Base-by-base conservation (phyloP, 2,329 filamentous ascomycete genomes). In the Cordyceps cateniannulata region DNA sequence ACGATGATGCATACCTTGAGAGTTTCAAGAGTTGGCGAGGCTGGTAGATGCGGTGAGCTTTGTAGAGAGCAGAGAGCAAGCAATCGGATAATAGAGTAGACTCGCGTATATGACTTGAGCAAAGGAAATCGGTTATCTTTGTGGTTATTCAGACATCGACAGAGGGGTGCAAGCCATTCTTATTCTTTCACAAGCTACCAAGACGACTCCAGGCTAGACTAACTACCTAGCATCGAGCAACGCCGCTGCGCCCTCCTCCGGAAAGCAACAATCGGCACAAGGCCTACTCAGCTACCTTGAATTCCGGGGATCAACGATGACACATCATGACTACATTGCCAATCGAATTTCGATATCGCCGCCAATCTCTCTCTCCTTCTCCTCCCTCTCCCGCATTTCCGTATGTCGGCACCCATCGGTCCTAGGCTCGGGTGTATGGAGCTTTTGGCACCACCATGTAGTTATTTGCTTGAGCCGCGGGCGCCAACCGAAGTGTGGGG, bases 251-350 rank as follows among this genome's bases (percentile, higher is more conserved):
- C 53, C 53, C 53, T 24, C 53, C 42, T 57, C 44, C 44, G 29
- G 32, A 57, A 40, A 57, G 22, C 29, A 45, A 25, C 25, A 44
- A 24, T 9, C 25, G 38, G 18, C 5, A 20, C 52, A 22, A 20
- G 9, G 12, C 6, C 32, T 40, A 40, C 5, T n/a, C n/a, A n/a
- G n/a, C 16, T 18, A n/a, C 16, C 38, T n/a, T 20, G 27, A 32
- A 58, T 58, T 22, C 55, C 35, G 45, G 47, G 47, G n/a, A 44
- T 44, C 35, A 22, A 22, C 35, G 1, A 59, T 59, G 56, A 59
- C 56, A 59, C 56, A 59, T 59, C 42, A 59, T 59, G 56, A 59
- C 45, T 42, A 8, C 56, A 29, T 44, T 59, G 35, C 56, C 47
- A 59, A 35, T 40, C 14, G 32, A 18, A n/a, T 18, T 14, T 29